Percentiles rank a stretch among this genome's conserved stretches.
Evolutionary conservation across 2,329 filamentous ascomycete species (phyloP).

Genomic region (Penicillium sp.): DNA sequence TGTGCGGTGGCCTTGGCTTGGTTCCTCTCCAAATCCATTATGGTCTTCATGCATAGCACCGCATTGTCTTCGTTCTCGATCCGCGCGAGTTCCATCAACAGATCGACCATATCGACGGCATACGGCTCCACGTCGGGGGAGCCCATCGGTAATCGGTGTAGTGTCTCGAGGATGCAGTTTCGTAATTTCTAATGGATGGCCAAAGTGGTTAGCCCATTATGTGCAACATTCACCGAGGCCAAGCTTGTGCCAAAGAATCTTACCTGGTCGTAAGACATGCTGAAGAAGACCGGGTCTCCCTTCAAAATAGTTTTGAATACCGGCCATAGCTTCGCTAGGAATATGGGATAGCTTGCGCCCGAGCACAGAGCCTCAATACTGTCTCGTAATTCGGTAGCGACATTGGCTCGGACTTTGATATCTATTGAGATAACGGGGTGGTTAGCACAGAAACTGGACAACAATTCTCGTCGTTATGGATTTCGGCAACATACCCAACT

Average conservation of each 20-base stretch:
- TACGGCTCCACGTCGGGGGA: conserved; percentile 84
- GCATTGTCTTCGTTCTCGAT: conserved; percentile 98
- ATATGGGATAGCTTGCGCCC: conserved; percentile 72
- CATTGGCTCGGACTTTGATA: conserved; percentile 74
- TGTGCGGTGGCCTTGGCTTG: conserved; percentile 78
- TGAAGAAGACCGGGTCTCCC: conserved; percentile 86
- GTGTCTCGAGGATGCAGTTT: conserved; percentile 89
- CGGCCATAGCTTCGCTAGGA: conserved; percentile 85
- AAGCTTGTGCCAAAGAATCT: conserved; percentile 27
- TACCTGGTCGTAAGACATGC: conserved; percentile 85
- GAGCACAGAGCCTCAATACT: conserved; percentile 81
- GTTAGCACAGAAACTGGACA: neutral
- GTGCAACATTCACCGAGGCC: neutral
- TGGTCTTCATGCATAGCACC: conserved; percentile 95
- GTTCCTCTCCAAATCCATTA: conserved; percentile 93
- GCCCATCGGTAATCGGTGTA: conserved; percentile 78
- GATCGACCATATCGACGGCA: conserved; percentile 82
- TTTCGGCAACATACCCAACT: conserved; percentile 43
- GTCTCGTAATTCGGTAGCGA: conserved; percentile 84
- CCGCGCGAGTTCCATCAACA: conserved; percentile 83
- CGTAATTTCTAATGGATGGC: conserved; percentile 68
- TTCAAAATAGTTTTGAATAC: conserved; percentile 83
- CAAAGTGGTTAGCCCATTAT: conserved; percentile 4
- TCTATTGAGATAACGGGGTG: conserved; percentile 54
- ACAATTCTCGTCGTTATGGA: neutral